Conservation (phyloP, 441 rosid genomes). For the Eruca vesicaria region DNA sequence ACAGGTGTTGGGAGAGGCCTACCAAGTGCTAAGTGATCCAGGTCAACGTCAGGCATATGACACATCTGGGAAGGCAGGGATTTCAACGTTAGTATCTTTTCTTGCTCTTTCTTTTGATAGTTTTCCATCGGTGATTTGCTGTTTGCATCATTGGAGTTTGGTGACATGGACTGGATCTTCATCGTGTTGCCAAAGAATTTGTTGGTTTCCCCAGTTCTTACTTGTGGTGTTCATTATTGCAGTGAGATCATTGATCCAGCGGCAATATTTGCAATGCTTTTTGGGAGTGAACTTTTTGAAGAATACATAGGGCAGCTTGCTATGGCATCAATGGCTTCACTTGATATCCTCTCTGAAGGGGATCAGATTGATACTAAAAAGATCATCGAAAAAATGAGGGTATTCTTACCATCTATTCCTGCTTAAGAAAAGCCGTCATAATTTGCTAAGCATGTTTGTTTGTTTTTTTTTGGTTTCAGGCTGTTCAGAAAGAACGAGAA, state of each 20-base stretch:
- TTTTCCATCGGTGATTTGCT: background rate
- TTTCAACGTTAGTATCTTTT: conserved; percentile 78
- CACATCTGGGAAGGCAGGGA: conserved; percentile 87
- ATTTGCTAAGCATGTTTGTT: conserved; percentile 4
- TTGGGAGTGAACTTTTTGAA: conserved; percentile 98
- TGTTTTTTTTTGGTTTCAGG: conserved; percentile 42
- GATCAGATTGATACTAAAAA: conserved; percentile 86
- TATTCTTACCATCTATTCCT: conserved; percentile 12
- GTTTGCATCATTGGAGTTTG: conserved; percentile 15
- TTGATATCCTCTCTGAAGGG: conserved; percentile 81
- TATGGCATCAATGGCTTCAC: conserved; percentile 97
- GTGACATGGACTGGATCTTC: conserved; percentile 13
- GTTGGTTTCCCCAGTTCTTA: background rate
- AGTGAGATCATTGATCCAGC: conserved; percentile 98
- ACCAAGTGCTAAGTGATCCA: conserved; percentile 94
- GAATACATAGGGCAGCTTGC: conserved; percentile 97
- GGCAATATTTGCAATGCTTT: conserved; percentile 97
- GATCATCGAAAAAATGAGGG: conserved; percentile 94
- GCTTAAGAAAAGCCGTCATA: background rate
- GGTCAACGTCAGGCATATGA: conserved; percentile 92
- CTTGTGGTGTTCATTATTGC: conserved; percentile 33
- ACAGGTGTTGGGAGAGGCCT: conserved; percentile 94
- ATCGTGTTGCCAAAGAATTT: conserved; percentile 4
- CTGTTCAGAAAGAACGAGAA: conserved; percentile 95
- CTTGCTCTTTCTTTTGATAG: conserved; percentile 30